These are phyloP conservation scores for Mortierella sp. DNA, from an alignment of 371 early-diverging fungal genomes.

Conservation along the genomic window DNA sequence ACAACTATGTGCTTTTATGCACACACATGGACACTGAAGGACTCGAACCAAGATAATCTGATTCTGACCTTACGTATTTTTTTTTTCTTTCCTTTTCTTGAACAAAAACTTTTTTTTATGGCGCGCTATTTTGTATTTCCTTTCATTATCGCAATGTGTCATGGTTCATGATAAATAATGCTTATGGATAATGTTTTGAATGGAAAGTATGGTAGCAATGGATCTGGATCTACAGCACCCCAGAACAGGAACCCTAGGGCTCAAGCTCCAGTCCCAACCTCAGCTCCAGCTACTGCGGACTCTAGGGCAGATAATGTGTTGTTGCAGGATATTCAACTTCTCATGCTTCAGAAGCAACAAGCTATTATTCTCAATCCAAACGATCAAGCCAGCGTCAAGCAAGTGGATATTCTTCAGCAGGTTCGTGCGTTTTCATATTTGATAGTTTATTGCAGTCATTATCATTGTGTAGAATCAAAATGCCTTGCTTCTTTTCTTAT, in stretches of 20 bases:
- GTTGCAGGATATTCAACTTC: constrained; percentile 43
- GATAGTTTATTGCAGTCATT: not conserved
- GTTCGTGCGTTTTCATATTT: constrained; percentile 23
- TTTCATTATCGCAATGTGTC: not conserved
- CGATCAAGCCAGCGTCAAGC: constrained; percentile 43
- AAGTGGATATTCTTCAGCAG: constrained; percentile 51
- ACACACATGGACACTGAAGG: not conserved
- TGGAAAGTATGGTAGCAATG: constrained; percentile 10
- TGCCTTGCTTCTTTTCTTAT: not conserved
- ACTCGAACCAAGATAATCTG: not conserved
- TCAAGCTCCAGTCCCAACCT: not conserved
- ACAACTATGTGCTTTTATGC: not conserved
- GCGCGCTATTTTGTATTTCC: not conserved
- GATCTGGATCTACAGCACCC: constrained; percentile 1
- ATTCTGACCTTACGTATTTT: not conserved
- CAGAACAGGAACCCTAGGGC: constrained; percentile 13
- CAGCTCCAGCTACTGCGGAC: constrained; percentile 10
- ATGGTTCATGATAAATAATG: not conserved
- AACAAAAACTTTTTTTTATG: not conserved
- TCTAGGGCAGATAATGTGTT: constrained; percentile 30
- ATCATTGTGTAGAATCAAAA: constrained; percentile 10
- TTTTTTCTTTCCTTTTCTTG: not conserved
- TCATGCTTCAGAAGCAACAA: constrained; percentile 48
- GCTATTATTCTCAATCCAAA: constrained; percentile 41
- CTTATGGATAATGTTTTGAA: not conserved